These are phyloP conservation scores for Linanthus parryae DNA, from an alignment of 148 eudicot genomes.

Conservation along the genomic window DNA sequence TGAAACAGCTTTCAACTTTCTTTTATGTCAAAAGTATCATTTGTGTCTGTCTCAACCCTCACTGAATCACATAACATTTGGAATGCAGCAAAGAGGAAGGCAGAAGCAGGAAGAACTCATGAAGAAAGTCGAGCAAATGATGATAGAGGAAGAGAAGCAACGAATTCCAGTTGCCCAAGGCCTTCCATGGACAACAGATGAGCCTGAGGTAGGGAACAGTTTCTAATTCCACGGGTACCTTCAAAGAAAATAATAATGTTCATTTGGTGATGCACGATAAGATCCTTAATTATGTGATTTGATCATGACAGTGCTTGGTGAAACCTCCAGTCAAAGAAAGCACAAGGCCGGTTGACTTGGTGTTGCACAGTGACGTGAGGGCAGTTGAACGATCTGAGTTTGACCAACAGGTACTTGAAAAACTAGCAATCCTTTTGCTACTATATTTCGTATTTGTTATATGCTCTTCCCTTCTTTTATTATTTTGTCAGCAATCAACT, in stretches of 20 bases:
- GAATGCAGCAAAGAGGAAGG: conserved; percentile 94
- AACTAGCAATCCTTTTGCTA: neutral
- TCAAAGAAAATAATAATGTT: too few species aligned
- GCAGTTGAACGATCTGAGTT: conserved; percentile 78
- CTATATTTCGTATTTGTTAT: neutral
- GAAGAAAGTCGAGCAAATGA: conserved; percentile 72
- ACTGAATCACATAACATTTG: too few species aligned
- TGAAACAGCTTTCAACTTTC: too few species aligned
- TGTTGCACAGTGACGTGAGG: conserved; percentile 61
- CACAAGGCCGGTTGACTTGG: conserved; percentile 63
- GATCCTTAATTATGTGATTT: too few species aligned
- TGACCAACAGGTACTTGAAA: conserved; percentile 58
- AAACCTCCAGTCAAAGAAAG: conserved; percentile 47
- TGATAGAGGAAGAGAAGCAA: conserved; percentile 72
- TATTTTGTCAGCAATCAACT: too few species aligned
- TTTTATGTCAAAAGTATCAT: too few species aligned
- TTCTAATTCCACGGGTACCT: too few species aligned
- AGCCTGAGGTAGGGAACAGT: conserved; percentile 61
- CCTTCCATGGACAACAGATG: conserved; percentile 96
- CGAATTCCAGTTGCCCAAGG: conserved; percentile 92
- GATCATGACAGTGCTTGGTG: conserved; percentile 11
- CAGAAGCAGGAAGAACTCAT: conserved; percentile 78
- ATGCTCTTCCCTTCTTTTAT: too few species aligned
- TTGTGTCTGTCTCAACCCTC: too few species aligned
- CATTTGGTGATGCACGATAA: too few species aligned